Percentiles rank a stretch among this genome's conserved stretches.
Evolutionary conservation across 345 rosid species (phyloP).

Genomic region (Geranium brycei): DNA sequence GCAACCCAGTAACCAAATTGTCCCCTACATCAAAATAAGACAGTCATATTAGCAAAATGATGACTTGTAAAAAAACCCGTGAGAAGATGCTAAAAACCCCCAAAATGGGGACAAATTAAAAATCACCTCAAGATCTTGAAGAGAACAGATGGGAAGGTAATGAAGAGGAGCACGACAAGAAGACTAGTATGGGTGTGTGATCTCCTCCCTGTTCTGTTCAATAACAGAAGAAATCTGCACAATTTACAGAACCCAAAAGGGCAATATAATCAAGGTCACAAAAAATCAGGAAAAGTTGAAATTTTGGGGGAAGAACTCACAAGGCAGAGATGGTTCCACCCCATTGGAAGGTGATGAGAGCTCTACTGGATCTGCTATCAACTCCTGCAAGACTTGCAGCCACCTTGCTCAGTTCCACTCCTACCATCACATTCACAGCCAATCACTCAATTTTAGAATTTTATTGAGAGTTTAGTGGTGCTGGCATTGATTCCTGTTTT

Average conservation of each 20-base stretch:
- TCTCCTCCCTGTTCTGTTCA: slow-evolving; percentile 25
- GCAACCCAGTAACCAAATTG: slow-evolving; percentile 42
- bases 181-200: slow-evolving; percentile 26
- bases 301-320: slow-evolving; percentile 14
- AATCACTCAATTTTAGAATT: too few species aligned
- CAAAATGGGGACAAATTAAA: too few species aligned
- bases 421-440: neutral
- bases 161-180: slow-evolving; percentile 28
- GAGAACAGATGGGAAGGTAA: slow-evolving; percentile 25
- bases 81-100: too few species aligned
- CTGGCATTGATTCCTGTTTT: neutral
- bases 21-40: slow-evolving; percentile 24
- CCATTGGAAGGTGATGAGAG: slow-evolving; percentile 23
- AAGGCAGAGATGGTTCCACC: slow-evolving; percentile 30
- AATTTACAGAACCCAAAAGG: neutral
- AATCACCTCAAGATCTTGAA: slow-evolving; percentile 37
- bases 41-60: neutral
- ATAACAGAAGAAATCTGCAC: slow-evolving; percentile 33
- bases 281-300: neutral
- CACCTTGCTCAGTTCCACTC: slow-evolving; percentile 4
- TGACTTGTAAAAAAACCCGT: neutral
- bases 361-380: slow-evolving; percentile 12
- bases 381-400: slow-evolving; percentile 2
- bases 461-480: too few species aligned
- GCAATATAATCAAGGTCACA: neutral